phyloP scores from a whole-genome alignment of 1,284 basidiomycete species.

The Rugosomyces carneus region DNA sequence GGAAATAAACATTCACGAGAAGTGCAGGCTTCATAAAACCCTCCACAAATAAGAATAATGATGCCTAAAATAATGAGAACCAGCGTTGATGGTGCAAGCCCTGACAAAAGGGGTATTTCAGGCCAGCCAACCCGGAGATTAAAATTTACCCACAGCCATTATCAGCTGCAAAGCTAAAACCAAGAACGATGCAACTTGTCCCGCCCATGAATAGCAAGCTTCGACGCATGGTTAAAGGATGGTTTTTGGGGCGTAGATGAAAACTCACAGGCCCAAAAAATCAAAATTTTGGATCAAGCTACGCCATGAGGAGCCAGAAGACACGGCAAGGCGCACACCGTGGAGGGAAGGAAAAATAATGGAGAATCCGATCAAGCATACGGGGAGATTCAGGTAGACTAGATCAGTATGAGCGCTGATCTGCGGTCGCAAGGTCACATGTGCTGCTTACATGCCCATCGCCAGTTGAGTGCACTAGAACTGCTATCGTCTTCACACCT shows the following conservation, averaged over 20 bases:
- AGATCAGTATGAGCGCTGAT: conserved; percentile 7
- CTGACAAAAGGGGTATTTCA: conserved; percentile 29
- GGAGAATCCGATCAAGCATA: conserved; percentile 54
- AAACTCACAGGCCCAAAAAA: conserved; percentile 65
- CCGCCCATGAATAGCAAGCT: conserved; percentile 70
- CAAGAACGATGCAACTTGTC: conserved; percentile 67
- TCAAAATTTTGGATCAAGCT: conserved; percentile 54
- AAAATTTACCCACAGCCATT: conserved; percentile 52
- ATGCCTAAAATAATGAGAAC: conserved; percentile 52
- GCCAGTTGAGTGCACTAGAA: conserved; percentile 46
- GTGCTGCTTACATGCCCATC: conserved; percentile 69
- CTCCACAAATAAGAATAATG: conserved; percentile 47
- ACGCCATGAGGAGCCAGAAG: conserved; percentile 49
- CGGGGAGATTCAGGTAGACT: conserved; percentile 80
- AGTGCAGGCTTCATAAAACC: conserved; percentile 60
- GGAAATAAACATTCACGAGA: conserved; percentile 69
- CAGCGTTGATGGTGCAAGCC: conserved; percentile 55
- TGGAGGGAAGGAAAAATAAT: conserved; percentile 55
- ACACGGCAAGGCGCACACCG: conserved; percentile 39
- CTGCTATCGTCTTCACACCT: conserved; percentile 17
- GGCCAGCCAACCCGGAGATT: conserved; percentile 13
- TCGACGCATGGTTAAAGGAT: conserved; percentile 14
- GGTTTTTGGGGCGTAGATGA: conserved; percentile 5
- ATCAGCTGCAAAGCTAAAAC: conserved; percentile 67
- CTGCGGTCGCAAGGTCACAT: not conserved